Evolutionary conservation across 1,284 basidiomycete species (phyloP).

Genomic region (Moniliella sp.): DNA sequence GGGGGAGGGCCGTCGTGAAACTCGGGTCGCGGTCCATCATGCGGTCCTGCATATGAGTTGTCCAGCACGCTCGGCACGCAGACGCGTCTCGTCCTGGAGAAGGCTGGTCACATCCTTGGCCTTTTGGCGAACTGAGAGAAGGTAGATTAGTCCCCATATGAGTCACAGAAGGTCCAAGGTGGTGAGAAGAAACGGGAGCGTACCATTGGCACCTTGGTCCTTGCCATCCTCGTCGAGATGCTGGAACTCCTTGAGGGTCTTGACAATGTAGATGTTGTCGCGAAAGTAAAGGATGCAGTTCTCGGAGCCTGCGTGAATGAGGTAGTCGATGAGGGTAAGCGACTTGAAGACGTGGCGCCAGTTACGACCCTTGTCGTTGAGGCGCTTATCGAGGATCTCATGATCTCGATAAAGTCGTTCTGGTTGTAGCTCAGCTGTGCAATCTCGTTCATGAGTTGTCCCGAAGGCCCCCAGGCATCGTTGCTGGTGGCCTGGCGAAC

Average conservation of each 20-base stretch:
- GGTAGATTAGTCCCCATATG: no score
- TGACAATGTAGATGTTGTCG: slow-evolving; percentile 92
- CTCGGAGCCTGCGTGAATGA: slow-evolving; percentile 84
- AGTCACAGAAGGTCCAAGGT: no score
- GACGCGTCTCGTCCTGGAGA: slow-evolving; percentile 63
- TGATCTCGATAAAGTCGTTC: slow-evolving; percentile 94
- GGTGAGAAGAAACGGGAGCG: no score
- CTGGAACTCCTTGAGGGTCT: slow-evolving; percentile 96
- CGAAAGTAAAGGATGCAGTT: slow-evolving; percentile 93
- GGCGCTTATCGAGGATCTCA: slow-evolving; percentile 97
- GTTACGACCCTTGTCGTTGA: slow-evolving; percentile 99
- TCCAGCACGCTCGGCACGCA: slow-evolving; percentile 62
- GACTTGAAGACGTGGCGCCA: slow-evolving; percentile 99
- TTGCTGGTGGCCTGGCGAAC: slow-evolving; percentile 98
- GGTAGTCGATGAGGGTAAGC: slow-evolving; percentile 83
- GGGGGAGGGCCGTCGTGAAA: no score
- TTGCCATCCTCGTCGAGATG: slow-evolving; percentile 84
- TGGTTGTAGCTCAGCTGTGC: slow-evolving; percentile 94
- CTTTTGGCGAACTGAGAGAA: slow-evolving; percentile 93
- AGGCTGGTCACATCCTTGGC: slow-evolving; percentile 96
- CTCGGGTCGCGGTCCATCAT: slow-evolving; percentile 59
- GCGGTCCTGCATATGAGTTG: slow-evolving; percentile 76
- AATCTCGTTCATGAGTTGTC: slow-evolving; percentile 89
- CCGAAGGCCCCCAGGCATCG: slow-evolving; percentile 93
- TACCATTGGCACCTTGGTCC: slow-evolving; percentile 93